These are phyloP conservation scores for Magnaporthales sp. DNA, from an alignment of 2,329 filamentous ascomycete species.

Conservation along the genomic window DNA sequence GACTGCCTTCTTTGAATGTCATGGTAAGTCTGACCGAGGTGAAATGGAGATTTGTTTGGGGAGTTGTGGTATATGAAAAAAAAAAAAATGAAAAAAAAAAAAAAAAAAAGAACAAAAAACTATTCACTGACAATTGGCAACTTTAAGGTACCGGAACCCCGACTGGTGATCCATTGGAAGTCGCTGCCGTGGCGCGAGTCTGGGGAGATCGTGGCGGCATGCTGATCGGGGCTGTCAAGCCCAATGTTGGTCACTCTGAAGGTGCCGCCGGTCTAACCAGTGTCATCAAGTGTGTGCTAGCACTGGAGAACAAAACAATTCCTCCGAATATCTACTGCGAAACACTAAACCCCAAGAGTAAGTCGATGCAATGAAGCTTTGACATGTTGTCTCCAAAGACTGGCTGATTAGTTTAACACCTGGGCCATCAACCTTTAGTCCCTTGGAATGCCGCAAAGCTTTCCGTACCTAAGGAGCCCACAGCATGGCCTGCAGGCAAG, in stretches of 20 bases:
- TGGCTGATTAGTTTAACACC: no score
- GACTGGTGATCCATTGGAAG: conserved; percentile 26
- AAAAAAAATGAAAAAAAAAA: conserved; percentile 13
- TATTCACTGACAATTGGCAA: no score
- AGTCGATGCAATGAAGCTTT: no score
- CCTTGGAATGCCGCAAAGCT: no score
- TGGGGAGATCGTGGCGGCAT: conserved; percentile 17
- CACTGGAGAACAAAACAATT: conserved; percentile 28
- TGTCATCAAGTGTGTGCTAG: conserved; percentile 33
- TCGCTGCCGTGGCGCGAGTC: conserved; percentile 20
- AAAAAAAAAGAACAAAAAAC: conserved; percentile 17
- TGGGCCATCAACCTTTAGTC: no score
- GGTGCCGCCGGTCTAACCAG: conserved; percentile 30
- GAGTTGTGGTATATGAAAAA: no score
- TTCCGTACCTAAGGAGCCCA: no score
- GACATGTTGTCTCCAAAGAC: no score
- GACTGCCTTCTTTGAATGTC: conserved; percentile 24
- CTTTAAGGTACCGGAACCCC: neutral
- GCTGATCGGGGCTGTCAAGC: conserved; percentile 24
- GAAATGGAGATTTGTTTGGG: no score
- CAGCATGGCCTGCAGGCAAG: no score
- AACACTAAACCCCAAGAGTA: conserved; percentile 20
- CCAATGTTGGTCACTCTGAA: conserved; percentile 34
- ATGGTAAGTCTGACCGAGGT: no score
- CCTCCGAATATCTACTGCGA: conserved; percentile 29